Conservation (phyloP, 2,329 filamentous ascomycete species). For the Arthrobotrys conoides region DNA sequence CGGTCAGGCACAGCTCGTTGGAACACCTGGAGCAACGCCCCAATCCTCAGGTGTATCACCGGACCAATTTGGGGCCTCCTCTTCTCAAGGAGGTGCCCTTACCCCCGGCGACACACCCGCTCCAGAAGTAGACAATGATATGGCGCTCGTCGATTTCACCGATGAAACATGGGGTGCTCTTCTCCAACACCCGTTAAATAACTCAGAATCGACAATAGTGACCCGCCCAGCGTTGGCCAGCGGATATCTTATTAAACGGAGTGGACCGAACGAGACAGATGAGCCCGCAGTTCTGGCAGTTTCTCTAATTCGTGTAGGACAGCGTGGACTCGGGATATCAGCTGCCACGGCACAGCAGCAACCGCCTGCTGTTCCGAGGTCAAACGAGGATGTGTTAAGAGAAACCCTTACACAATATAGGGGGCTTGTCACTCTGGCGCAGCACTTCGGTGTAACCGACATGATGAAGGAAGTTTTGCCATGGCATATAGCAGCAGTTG, state of each 20-base stretch:
- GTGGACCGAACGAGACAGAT: constrained; percentile 73
- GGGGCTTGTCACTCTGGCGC: constrained; percentile 77
- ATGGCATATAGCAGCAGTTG: constrained; percentile 81
- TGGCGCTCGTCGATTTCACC: constrained; percentile 78
- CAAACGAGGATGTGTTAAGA: constrained; percentile 76
- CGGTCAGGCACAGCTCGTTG: constrained; percentile 58
- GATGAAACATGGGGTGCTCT: constrained; percentile 84
- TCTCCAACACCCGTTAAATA: constrained; percentile 73
- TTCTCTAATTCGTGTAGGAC: constrained; percentile 43
- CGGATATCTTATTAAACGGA: constrained; percentile 77
- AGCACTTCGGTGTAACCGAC: constrained; percentile 76
- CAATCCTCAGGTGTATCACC: constrained; percentile 71
- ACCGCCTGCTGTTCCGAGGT: constrained; percentile 68
- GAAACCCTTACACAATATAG: constrained; percentile 80
- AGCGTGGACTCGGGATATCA: constrained; percentile 67
- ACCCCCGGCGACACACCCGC: constrained; percentile 61
- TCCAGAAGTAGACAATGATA: constrained; percentile 74
- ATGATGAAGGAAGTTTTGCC: constrained; percentile 76
- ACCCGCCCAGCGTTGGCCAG: constrained; percentile 74
- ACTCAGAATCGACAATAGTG: constrained; percentile 72
- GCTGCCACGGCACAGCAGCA: constrained; percentile 66
- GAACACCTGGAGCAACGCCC: constrained; percentile 62
- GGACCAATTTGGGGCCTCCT: constrained; percentile 68
- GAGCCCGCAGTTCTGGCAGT: constrained; percentile 71
- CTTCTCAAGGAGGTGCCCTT: constrained; percentile 57